Conservation (phyloP, 2,329 filamentous ascomycete species). For the Botrytis cinerea region DNA sequence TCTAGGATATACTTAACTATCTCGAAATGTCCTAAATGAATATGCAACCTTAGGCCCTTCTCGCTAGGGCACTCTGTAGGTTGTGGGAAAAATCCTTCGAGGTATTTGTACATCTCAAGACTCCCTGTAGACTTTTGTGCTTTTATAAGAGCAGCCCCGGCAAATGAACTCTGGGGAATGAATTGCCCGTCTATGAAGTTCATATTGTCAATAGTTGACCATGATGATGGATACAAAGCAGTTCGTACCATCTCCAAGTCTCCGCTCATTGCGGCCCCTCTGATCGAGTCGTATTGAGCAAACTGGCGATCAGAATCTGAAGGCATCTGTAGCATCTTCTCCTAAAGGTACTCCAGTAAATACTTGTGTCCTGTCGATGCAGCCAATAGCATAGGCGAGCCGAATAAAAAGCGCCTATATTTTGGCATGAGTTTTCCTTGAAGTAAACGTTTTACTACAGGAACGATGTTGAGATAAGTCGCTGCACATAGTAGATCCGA, state of each 20-base stretch:
- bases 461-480: background rate
- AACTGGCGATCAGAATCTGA: background rate
- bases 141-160: background rate
- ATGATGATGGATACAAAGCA: slow-evolving; percentile 27
- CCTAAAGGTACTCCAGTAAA: slow-evolving; percentile 25
- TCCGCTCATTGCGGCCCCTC: slow-evolving; percentile 12
- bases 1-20: slow-evolving; percentile 7
- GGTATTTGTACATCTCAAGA: background rate
- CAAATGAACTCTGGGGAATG: background rate
- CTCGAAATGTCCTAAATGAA: background rate
- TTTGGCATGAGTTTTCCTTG: background rate
- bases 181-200: slow-evolving; percentile 20
- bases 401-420: background rate
- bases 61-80: accelerated
- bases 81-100: background rate
- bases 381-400: slow-evolving; percentile 24
- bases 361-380: slow-evolving; percentile 23
- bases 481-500: background rate
- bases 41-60: background rate
- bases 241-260: slow-evolving; percentile 25
- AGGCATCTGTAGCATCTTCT: background rate
- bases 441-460: background rate
- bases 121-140: background rate
- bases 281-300: background rate
- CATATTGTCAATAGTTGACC: background rate